Percentiles rank a stretch among this genome's conserved stretches.
phyloP scores from a whole-genome alignment of 2,329 filamentous ascomycete species.

The Kalmusia sp. region DNA sequence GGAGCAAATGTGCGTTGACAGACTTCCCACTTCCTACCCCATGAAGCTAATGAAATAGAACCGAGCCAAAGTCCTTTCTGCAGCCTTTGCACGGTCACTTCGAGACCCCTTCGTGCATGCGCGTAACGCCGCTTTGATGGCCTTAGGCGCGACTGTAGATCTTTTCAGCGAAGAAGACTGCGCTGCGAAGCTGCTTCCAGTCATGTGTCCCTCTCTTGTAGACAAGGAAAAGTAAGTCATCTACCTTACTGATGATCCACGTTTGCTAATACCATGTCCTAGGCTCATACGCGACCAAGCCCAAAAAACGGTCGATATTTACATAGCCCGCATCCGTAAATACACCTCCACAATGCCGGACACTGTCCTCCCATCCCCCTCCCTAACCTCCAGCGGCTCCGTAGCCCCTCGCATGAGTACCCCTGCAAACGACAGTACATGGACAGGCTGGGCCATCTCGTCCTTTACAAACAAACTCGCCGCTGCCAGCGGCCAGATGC shows the following conservation, averaged over 20 bases:
- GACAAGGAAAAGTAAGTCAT: slow-evolving; percentile 82
- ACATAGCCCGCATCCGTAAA: slow-evolving; percentile 82
- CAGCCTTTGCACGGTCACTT: slow-evolving; percentile 87
- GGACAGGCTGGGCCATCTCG: slow-evolving; percentile 98
- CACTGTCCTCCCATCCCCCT: slow-evolving; percentile 72
- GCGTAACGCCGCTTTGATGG: slow-evolving; percentile 85
- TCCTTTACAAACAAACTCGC: slow-evolving; percentile 96
- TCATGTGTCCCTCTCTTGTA: slow-evolving; percentile 81
- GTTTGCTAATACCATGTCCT: slow-evolving; percentile 9
- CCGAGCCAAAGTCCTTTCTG: slow-evolving; percentile 87
- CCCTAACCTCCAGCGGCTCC: slow-evolving; percentile 53
- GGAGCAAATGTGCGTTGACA: slow-evolving; percentile 62
- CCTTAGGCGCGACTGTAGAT: slow-evolving; percentile 83
- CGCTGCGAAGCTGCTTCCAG: slow-evolving; percentile 81
- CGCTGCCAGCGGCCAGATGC: slow-evolving; percentile 84
- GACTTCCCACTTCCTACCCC: neutral
- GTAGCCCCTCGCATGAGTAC: slow-evolving; percentile 78
- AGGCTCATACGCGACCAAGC: slow-evolving; percentile 86
- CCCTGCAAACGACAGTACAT: slow-evolving; percentile 72
- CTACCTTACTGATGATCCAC: neutral
- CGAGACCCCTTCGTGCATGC: slow-evolving; percentile 95
- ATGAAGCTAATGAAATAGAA: slow-evolving; percentile 59
- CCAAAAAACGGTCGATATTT: slow-evolving; percentile 85
- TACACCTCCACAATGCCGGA: slow-evolving; percentile 80
- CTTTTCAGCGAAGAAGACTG: slow-evolving; percentile 90